A percentile compares a stretch with the other conserved stretches of the same genome.
phyloP scores from a whole-genome alignment of 768 basidiomycete species.

The Wakefieldia striispora region DNA sequence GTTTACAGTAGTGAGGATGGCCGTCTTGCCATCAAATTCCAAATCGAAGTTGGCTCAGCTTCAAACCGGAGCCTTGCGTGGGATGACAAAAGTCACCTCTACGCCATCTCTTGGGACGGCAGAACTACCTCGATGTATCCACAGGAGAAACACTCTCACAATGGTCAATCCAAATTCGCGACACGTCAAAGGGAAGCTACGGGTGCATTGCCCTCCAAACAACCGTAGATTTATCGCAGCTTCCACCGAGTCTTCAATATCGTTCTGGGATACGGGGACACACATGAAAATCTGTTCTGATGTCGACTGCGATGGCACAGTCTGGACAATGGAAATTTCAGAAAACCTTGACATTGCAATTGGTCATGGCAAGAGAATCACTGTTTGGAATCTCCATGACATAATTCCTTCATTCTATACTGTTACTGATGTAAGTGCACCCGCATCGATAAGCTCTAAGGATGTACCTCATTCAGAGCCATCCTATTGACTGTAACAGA shows the following conservation, averaged over 20 bases:
- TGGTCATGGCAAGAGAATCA: neutral
- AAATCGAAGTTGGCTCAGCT: neutral
- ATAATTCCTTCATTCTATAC: no score
- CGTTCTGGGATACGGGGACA: slow-evolving; percentile 4
- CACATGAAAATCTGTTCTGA: neutral
- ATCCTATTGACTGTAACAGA: no score
- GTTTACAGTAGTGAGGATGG: neutral
- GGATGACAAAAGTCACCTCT: neutral
- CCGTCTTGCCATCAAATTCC: neutral
- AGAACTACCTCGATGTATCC: neutral
- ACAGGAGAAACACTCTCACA: neutral
- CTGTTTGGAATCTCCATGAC: neutral
- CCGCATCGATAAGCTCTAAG: no score
- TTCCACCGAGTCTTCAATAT: neutral
- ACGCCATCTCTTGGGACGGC: neutral
- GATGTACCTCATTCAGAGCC: no score
- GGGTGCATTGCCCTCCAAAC: neutral
- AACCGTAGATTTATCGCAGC: neutral
- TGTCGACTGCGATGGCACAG: neutral
- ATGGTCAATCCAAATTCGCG: neutral
- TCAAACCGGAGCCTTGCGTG: neutral
- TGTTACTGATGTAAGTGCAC: no score
- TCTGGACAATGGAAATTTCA: slow-evolving; percentile 1
- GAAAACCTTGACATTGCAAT: slow-evolving; percentile 5
- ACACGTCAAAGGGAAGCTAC: no score